Evolutionary conservation across 2,329 filamentous ascomycete genomes (phyloP).

Genomic region (Daldinia sp.): DNA sequence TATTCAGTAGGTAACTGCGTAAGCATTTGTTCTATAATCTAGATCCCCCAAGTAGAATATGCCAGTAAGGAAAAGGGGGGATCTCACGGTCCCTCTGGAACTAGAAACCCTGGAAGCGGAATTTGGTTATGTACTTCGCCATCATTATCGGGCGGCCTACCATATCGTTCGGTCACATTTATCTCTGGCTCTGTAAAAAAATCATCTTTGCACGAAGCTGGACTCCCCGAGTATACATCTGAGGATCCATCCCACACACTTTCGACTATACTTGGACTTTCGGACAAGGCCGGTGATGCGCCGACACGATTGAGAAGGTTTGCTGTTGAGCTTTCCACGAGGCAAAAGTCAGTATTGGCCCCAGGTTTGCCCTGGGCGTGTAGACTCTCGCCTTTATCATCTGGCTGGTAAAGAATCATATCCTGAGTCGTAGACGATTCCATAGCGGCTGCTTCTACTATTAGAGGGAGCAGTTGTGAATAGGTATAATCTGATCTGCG

Average conservation of each 20-base stretch:
- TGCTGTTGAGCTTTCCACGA: not conserved
- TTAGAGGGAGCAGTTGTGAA: not conserved
- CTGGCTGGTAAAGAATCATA: not conserved
- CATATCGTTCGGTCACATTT: not conserved
- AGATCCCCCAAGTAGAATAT: too few species aligned
- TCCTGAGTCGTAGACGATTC: not conserved
- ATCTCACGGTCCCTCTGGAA: not conserved
- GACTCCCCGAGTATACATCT: conserved; percentile 6
- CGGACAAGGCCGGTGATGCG: conserved; percentile 2
- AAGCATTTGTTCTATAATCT: not conserved
- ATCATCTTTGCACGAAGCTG: conserved; percentile 2
- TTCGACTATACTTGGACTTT: conserved; percentile 6
- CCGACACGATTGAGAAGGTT: not conserved
- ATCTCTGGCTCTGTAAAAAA: conserved; percentile 3
- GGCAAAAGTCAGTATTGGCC: not conserved
- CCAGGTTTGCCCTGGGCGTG: not conserved
- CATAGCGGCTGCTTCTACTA: conserved; percentile 3
- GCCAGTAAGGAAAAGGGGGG: not conserved
- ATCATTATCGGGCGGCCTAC: not conserved
- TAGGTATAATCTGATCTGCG: not conserved
- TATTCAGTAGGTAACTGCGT: not conserved
- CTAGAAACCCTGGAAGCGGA: not conserved
- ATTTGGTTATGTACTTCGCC: not conserved
- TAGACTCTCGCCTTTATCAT: not conserved
- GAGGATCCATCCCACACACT: conserved; percentile 10